Conservation (phyloP, 768 basidiomycete species). For the Mrakia gelida region DNA sequence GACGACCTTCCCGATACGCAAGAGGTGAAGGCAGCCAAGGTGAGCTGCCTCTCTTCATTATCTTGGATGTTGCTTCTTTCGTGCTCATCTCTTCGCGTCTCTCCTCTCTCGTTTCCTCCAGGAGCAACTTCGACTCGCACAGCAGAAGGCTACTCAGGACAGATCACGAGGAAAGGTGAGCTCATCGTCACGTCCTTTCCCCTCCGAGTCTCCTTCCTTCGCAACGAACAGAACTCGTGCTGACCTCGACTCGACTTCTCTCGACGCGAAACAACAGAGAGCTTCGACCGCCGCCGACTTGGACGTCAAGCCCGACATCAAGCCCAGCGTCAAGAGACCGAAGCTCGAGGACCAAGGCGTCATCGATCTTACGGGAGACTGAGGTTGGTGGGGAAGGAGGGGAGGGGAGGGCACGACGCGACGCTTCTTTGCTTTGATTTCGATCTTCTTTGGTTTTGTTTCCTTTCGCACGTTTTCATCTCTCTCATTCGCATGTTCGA, state of each 20-base stretch:
- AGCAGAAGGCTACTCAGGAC: neutral
- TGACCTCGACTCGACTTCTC: neutral
- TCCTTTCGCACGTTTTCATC: too few species aligned
- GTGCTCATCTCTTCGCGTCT: too few species aligned
- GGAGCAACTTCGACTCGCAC: neutral
- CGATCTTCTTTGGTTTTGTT: too few species aligned
- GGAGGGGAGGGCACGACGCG: too few species aligned
- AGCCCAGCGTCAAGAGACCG: neutral
- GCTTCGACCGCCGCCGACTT: neutral
- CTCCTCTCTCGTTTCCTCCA: neutral
- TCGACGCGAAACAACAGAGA: neutral
- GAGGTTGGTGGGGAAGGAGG: neutral
- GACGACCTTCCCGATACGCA: neutral
- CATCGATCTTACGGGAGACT: neutral
- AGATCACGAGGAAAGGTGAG: neutral
- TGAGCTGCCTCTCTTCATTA: neutral
- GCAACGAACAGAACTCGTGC: neutral
- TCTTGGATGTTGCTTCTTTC: neutral
- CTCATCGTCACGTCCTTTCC: too few species aligned
- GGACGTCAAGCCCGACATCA: conserved; percentile 1
- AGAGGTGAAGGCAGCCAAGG: neutral
- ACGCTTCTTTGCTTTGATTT: too few species aligned
- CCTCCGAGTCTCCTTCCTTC: neutral
- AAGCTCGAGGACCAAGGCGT: neutral
- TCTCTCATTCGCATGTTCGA: too few species aligned